Base-by-base conservation (phyloP, 2,329 filamentous ascomycete genomes). In the Cercospora nicotianae region DNA sequence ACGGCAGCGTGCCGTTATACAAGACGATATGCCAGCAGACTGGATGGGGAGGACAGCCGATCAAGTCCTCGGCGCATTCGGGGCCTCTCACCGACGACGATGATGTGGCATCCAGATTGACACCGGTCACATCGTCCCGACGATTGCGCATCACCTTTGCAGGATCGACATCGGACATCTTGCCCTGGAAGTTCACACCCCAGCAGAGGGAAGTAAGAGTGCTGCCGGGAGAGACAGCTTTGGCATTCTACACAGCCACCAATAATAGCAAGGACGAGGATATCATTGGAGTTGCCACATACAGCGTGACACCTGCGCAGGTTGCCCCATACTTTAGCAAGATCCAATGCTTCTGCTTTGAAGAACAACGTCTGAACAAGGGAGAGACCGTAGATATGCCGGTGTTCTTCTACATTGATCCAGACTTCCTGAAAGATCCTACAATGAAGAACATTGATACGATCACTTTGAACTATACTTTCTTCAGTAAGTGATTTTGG, bases 321-420 rank as follows among this genome's bases (percentile, higher is more conserved):
- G 94, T 96, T 55, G 94, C 95, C 53, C 94, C 93, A 1, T 99
- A 99, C 80, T 99, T 99, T 78, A 96, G 92, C 87, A 99, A 99
- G 86, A 99, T 99, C 57, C 95, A 99, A 81, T 99, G 95, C 78
- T 99, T 99, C 81, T 99, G 95, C 81, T 99, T 99, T 76, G 95
- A 99, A 83, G 94, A 86, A 79, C 95, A 99, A 85, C 87, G 96
- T 69, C 81, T 99, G 72, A 94, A 95, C 78, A 94, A 94, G 5
- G 94, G 94, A 55, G 96, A 99, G 85, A 95, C 93, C 55, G 95
- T 99, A 64, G 95, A 99, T 80, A 99, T 99, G 96, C 96, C 95
- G 0, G 96, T 99, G 0, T 99, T 99, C 81, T 99, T 99, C 82
- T 99, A 98, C 80, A 91, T 99, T 72, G 95, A 99, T 77, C 95